Base-by-base conservation (phyloP, 768 basidiomycete species). In the Kwoniella sp. region DNA sequence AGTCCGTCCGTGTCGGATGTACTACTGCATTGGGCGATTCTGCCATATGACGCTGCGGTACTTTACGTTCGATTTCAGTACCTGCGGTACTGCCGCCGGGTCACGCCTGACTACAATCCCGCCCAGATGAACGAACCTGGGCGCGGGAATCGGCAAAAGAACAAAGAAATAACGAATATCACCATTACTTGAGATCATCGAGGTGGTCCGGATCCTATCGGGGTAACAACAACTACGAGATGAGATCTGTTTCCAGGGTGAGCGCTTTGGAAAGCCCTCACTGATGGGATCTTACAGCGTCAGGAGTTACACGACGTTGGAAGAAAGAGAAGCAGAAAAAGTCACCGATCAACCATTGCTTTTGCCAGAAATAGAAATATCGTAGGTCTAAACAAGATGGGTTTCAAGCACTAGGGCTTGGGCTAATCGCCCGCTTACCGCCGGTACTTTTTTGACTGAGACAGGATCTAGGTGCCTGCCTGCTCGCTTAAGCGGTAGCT, bases 381-480 rank as follows among this genome's bases (percentile, higher is more conserved):
- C 33, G 24, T n/a, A n/a, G n/a, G n/a, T n/a, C n/a, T n/a, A n/a
- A n/a, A n/a, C n/a, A n/a, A n/a, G n/a, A n/a, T n/a, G n/a, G n/a
- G n/a, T n/a, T n/a, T n/a, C n/a, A n/a, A n/a, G n/a, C n/a, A n/a
- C n/a, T n/a, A n/a, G n/a, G n/a, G n/a, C n/a, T n/a, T n/a, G n/a
- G n/a, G n/a, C n/a, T n/a, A n/a, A n/a, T n/a, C n/a, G 24, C 22
- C 25, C 48, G 48, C 48, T 49, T 49, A 26, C 48, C 48, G 48
- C 22, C 48, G 48, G 48, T 49, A 24, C 15, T 5, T 49, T 44
- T 15, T 44, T 44, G 8, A 3, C 17, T 44, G 40, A 15, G 17
- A 44, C 40, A 15, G 40, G 40, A 44, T 44, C 40, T 44, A 44
- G 40, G 40, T 44, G 7, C 13, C 13, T 33, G 33, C 7, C 3